Evolutionary conservation across 2,329 filamentous ascomycete genomes (phyloP), one percentile per base, ranked within the genome.

Genomic region (Xylariaceae sp.): DNA sequence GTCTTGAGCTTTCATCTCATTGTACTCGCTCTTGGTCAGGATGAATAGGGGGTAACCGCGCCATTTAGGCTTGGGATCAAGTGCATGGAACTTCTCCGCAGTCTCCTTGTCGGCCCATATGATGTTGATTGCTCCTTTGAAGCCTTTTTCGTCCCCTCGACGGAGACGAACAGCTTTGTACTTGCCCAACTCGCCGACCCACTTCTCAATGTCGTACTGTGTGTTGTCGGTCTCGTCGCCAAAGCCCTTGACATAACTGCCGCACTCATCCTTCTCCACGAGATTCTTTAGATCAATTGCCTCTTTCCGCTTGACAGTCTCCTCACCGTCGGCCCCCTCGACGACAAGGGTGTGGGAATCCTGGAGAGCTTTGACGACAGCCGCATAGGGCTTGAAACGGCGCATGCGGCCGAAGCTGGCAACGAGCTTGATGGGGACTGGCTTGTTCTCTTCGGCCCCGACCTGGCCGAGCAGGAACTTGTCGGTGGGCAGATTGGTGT

Each of bases 101-200:
- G 82, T 79, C 59, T 95, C 89, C 63, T 90, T 86, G 44, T 82
- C 81, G 54, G 82, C 78, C 69, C 97, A 99, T 70, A 96, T 92
- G 58, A 96, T 89, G 66, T 96, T 97, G 51, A 96, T 89, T 59
- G 90, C 96, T 60, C 92, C 90, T 80, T 99, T 99, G 84, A 97
- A 99, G 45, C 79, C 73, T 62, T 83, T 84, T 7, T 7, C 22
- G 53, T 85, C 75, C 39, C 45, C 47, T 58, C 94, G 90, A 59
- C 95, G 89, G 55, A 99, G 86, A 65, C 92, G 91, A 54, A 99
- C 85, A 42, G 85, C 82, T 63, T 88, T 89, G 61, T 89, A 81
- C 31, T 87, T 78, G 42, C 91, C 92, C 67, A 84, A 91, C 51
- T 85, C 80, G 48, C 84, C 78, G 68, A 97, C 96, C 76, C 95